Conservation (phyloP, 768 basidiomycete genomes). For the Gymnopilus dilepis region DNA sequence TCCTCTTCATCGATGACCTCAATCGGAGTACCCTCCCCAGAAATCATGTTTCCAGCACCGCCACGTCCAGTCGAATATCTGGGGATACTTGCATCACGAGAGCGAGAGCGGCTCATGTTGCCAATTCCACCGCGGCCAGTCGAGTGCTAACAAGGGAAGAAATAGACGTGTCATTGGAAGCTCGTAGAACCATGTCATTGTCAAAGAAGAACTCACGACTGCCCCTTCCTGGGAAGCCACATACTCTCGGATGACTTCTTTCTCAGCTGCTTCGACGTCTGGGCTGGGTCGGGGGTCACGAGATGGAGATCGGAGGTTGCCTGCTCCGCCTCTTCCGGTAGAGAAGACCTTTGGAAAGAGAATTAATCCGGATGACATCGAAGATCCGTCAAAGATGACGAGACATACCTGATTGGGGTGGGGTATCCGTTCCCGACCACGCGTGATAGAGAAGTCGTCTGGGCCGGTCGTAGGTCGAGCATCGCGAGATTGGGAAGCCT, state of each 20-base stretch:
- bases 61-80: constrained; percentile 63
- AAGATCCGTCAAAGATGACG: constrained; percentile 1
- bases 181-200: background rate
- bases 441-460: constrained; percentile 60
- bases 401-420: constrained; percentile 41
- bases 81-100: constrained; percentile 40
- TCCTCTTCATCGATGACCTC: constrained; percentile 33
- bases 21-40: constrained; percentile 32
- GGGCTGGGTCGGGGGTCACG: constrained; percentile 43
- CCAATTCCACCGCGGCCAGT: constrained; percentile 70
- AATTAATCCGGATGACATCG: background rate
- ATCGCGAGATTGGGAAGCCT: constrained; percentile 51
- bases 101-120: constrained; percentile 65
- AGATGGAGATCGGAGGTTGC: constrained; percentile 85
- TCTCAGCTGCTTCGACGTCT: constrained; percentile 42
- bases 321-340: constrained; percentile 81
- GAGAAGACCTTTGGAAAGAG: constrained; percentile 45
- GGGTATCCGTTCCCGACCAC: constrained; percentile 62
- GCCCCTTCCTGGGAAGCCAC: constrained; percentile 33
- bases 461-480: constrained; percentile 46
- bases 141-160: constrained; percentile 45
- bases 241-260: constrained; percentile 46
- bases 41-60: constrained; percentile 62
- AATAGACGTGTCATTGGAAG: background rate
- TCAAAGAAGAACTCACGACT: constrained; percentile 37